Evolutionary conservation across 768 basidiomycete genomes (phyloP), one percentile per base, ranked within the genome.

Genomic region (Trametes villosa): DNA sequence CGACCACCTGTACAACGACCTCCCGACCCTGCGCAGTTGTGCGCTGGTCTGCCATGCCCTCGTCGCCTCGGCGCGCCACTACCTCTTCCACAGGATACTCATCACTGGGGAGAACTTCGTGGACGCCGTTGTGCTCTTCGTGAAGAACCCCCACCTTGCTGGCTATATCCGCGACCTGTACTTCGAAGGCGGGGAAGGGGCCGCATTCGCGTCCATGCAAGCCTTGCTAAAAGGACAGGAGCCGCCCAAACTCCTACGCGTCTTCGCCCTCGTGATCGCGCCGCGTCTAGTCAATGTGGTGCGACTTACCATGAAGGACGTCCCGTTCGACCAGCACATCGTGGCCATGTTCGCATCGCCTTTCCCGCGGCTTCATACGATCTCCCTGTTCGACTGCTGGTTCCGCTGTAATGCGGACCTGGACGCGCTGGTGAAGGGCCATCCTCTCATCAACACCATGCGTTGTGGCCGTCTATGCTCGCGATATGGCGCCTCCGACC

Each of bases 341-440:
- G 47, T 63, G 1, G 47, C 29, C 3, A 50, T 50, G 57, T 52
- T 63, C 18, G 41, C 53, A 4, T 42, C 52, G 3, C 34, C 7
- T 41, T 54, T 63, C 41, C 57, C 62, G 13, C 52, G 34, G 2
- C 40, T 63, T 9, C 31, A 54, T 26, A 45, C 57, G 18, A 47
- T 63, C 40, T 53, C 62, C 18, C 44, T 63, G 5, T 63, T 63
- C 42, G 62, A 63, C 53, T 63, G 62, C 41, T 63, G 57, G 62
- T 63, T 63, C 49, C 45, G 44, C 4, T 59, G 47, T 22, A 58
- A 63, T 31, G 57, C 56, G 20, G 56, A 63, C 47, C 50, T 63
- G 48, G 51, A 63, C 38, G 30, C 27, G 9, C 46, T 63, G 17
- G 52, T 63, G 17, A 40, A 33, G 27, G 24, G 31, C 9, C 57